Conservation (phyloP, 805 yeast species). For the Yarrowia sp. region DNA sequence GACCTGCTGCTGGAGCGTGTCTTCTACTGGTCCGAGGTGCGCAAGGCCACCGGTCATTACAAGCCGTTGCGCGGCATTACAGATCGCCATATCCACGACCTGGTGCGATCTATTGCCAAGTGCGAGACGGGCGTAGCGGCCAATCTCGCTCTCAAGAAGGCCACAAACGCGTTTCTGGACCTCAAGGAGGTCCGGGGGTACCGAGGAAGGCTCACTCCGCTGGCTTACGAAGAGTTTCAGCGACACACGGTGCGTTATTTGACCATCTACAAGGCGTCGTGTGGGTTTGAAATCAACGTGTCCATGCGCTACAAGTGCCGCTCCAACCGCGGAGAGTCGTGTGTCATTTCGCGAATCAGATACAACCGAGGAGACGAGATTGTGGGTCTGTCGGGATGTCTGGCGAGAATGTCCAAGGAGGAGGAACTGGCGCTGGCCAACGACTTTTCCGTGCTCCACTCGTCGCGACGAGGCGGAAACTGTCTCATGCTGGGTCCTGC, state of each 20-base stretch:
- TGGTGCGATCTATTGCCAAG: conserved; percentile 23
- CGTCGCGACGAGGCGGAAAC: conserved; percentile 39
- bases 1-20: conserved; percentile 36
- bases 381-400: conserved; percentile 41
- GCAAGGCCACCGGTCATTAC: conserved; percentile 34
- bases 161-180: conserved; percentile 36
- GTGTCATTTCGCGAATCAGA: conserved; percentile 42
- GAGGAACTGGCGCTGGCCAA: conserved; percentile 39
- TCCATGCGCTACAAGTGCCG: conserved; percentile 44
- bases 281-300: conserved; percentile 46
- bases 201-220: conserved; percentile 33
- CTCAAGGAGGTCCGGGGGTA: conserved; percentile 36
- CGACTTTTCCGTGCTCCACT: conserved; percentile 47
- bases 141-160: conserved; percentile 28
- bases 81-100: conserved; percentile 28
- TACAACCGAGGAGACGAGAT: conserved; percentile 40
- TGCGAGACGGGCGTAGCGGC: conserved; percentile 1
- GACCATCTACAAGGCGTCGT: conserved; percentile 40
- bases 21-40: conserved; percentile 37
- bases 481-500: conserved; percentile 51
- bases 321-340: conserved; percentile 40
- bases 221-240: conserved; percentile 39
- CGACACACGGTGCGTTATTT: conserved; percentile 43
- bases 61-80: conserved; percentile 33
- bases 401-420: conserved; percentile 40